These are phyloP conservation scores for Alternaria sp. DNA, from an alignment of 2,329 filamentous ascomycete species.

Conservation along the genomic window DNA sequence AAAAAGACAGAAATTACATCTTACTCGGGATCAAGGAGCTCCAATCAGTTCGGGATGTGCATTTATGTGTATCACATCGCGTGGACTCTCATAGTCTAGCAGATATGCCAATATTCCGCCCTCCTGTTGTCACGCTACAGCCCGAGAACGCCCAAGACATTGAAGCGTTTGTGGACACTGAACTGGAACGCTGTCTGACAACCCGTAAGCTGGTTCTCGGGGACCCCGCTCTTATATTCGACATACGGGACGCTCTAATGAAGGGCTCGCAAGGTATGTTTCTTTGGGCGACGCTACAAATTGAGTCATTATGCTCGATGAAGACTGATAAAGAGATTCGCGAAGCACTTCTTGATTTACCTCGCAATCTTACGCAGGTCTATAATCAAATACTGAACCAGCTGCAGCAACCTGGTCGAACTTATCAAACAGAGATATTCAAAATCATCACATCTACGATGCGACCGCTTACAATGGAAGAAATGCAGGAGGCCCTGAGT, in stretches of 20 bases:
- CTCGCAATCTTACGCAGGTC: slow-evolving; percentile 21
- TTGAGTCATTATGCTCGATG: slow-evolving; percentile 36
- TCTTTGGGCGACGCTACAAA: slow-evolving; percentile 28
- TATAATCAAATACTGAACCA: background rate
- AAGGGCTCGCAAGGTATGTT: slow-evolving; percentile 26
- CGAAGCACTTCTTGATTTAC: slow-evolving; percentile 22
- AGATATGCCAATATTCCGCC: too few relatives aligned
- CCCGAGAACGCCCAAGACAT: background rate
- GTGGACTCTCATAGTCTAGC: background rate
- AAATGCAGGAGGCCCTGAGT: background rate
- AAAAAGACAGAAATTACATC: slow-evolving; percentile 14
- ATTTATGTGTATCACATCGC: slow-evolving; percentile 31
- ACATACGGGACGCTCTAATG: background rate
- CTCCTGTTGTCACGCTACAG: slow-evolving; percentile 13
- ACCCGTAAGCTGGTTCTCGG: background rate
- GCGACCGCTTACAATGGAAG: background rate
- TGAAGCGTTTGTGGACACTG: background rate
- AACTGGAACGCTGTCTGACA: background rate
- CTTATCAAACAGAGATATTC: background rate
- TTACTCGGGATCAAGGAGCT: slow-evolving; percentile 24
- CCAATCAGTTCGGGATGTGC: slow-evolving; percentile 23
- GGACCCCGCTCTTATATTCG: background rate
- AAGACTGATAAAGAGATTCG: slow-evolving; percentile 48
- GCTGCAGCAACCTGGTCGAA: background rate
- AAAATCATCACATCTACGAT: background rate